Percentiles rank a stretch among this genome's conserved stretches.
These are phyloP conservation scores for Hyphopichia pseudoburtonii DNA, from an alignment of 1,139 yeast genomes.

Conservation along the genomic window DNA sequence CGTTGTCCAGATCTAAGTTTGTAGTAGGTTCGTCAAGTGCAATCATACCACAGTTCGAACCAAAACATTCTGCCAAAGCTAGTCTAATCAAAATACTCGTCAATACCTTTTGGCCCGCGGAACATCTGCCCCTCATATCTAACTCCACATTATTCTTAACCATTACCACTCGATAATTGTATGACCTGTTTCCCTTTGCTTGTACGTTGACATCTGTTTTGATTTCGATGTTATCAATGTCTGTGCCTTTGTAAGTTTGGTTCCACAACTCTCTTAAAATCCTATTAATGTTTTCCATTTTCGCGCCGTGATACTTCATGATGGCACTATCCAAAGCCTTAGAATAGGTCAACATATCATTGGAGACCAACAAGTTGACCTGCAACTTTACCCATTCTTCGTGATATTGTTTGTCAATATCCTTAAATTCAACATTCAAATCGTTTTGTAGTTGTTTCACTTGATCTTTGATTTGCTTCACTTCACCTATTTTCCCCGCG, in stretches of 20 bases:
- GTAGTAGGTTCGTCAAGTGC: slow-evolving; percentile 99
- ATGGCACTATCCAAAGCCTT: slow-evolving; percentile 90
- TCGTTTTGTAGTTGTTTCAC: slow-evolving; percentile 55
- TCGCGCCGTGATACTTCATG: slow-evolving; percentile 86
- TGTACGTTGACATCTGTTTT: slow-evolving; percentile 71
- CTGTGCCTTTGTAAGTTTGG: slow-evolving; percentile 91
- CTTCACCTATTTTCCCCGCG: slow-evolving; percentile 82
- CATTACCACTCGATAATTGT: slow-evolving; percentile 95
- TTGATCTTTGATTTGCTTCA: slow-evolving; percentile 79
- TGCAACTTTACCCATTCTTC: slow-evolving; percentile 76
- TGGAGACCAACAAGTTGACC: slow-evolving; percentile 75
- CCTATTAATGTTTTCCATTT: slow-evolving; percentile 90
- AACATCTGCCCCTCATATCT: slow-evolving; percentile 97
- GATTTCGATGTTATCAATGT: slow-evolving; percentile 87
- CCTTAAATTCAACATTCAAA: slow-evolving; percentile 66
- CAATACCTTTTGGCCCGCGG: slow-evolving; percentile 96
- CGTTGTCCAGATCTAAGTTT: slow-evolving; percentile 85
- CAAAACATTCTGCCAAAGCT: slow-evolving; percentile 95
- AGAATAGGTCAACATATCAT: slow-evolving; percentile 79
- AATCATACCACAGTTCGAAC: slow-evolving; percentile 90
- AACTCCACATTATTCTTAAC: slow-evolving; percentile 85
- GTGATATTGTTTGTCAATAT: slow-evolving; percentile 63
- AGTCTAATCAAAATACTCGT: slow-evolving; percentile 89
- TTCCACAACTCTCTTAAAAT: slow-evolving; percentile 92
- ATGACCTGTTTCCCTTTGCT: slow-evolving; percentile 65